Evolutionary conservation across 495 filamentous ascomycete genomes (phyloP), one percentile per base, ranked within the genome.

Genomic region (Pseudomonodictys pantanalensis): DNA sequence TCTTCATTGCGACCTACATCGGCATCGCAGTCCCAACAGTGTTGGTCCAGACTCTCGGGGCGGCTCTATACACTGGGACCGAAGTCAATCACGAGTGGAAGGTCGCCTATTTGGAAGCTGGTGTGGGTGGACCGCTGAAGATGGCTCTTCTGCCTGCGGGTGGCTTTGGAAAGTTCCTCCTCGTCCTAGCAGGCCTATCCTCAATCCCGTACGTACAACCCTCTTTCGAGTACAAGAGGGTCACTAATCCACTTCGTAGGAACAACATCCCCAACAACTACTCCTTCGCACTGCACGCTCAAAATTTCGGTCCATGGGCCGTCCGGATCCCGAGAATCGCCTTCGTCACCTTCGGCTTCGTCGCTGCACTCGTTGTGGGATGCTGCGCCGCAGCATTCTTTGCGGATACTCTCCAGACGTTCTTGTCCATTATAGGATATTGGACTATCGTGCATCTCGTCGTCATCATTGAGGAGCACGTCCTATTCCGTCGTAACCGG

Each of bases 151-250:
- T 23, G 3, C 60, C 58, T n/a, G 72, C 62, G 0, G 72, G 72
- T 20, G 71, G 69, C 0, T 75, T 73, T 61, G 72, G 72, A 0
- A 75, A 75, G 52, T 73, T 75, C 47, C 64, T 75, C 18, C 69
- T 75, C 65, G 66, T 72, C 24, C 53, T 75, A 24, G 72, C 72
- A 23, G 72, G 66, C 3, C 51, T 75, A 47, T 73, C 71, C 45
- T 65, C 72, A 12, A 75, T 73, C 42, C 71, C 71, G 22, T 68
- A 72, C 48, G 15, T 35, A 53, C 54, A 23, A 22, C 18, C 23
- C 29, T 24, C 11, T 18, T 35, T 12, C 15, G 23, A 11, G 6
- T 39, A 18, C 46, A 18, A 49, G 52, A n/a, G 22, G 18, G 6
- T 58, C 23, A 11, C 25, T 45, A 24, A 51, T 47, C 35, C 24